A percentile compares a stretch with the other conserved stretches of the same genome.
Conservation (phyloP, 78 protist species). For the Corallochytrium limacisporum region DNA sequence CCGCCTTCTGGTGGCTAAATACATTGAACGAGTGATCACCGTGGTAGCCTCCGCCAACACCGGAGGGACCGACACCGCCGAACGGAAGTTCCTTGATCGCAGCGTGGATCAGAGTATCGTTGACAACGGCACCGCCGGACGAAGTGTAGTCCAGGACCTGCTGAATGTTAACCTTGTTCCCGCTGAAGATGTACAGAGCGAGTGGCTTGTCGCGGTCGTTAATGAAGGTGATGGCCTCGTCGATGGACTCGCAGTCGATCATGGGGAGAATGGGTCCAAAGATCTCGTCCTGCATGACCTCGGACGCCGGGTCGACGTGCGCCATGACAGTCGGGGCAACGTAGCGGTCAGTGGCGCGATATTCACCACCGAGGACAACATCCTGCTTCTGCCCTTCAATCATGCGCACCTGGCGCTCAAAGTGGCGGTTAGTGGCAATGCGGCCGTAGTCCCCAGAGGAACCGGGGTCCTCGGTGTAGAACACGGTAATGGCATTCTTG, state of each 20-base stretch:
- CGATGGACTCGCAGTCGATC: neutral
- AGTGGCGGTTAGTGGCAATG: neutral
- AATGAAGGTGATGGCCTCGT: conserved; percentile 15
- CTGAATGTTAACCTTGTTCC: neutral
- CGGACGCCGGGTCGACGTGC: neutral
- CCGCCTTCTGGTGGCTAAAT: conserved; percentile 51
- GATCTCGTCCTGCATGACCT: conserved; percentile 10
- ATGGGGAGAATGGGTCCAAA: conserved; percentile 70
- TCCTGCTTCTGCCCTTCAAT: neutral
- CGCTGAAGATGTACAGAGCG: conserved; percentile 48
- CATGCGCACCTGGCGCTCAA: neutral
- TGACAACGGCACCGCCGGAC: conserved; percentile 26
- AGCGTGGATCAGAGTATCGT: conserved; percentile 30
- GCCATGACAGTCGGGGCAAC: neutral
- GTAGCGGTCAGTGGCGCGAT: neutral
- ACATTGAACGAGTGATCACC: conserved; percentile 44
- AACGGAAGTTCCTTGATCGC: conserved; percentile 61
- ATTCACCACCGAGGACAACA: conserved; percentile 3
- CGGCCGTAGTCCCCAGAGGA: neutral
- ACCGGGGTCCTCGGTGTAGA: neutral
- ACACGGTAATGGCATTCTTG: neutral
- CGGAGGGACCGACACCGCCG: conserved; percentile 88
- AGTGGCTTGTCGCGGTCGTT: conserved; percentile 39
- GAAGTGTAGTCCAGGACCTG: neutral
- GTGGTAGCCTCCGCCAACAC: conserved; percentile 75